phyloP scores from a whole-genome alignment of 192 early-diverging fungal species.

The Jimgerdemannia lactiflua region DNA sequence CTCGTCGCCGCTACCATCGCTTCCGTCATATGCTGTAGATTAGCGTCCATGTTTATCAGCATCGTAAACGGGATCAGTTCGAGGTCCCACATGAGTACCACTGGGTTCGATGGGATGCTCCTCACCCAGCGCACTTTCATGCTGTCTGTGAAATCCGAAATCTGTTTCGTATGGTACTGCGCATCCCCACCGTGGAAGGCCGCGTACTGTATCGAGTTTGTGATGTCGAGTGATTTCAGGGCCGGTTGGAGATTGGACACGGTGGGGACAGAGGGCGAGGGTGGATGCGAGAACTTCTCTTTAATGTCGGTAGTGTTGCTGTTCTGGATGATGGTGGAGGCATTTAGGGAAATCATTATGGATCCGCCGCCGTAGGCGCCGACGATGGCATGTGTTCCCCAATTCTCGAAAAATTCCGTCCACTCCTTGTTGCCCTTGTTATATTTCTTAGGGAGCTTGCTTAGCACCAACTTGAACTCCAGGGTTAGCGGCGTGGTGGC shows the following conservation, averaged over 20 bases:
- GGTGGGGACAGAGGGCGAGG: too few species aligned
- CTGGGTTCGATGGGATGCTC: background rate
- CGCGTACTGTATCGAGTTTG: background rate
- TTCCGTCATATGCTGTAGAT: background rate
- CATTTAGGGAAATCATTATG: background rate
- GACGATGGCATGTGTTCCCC: background rate
- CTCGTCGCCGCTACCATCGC: background rate
- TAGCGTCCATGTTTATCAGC: background rate
- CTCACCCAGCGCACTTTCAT: background rate
- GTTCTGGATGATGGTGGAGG: background rate
- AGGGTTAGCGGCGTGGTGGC: background rate
- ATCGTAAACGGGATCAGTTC: background rate
- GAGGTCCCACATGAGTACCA: background rate
- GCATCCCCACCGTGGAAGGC: too few species aligned
- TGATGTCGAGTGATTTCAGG: background rate
- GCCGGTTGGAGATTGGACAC: too few species aligned
- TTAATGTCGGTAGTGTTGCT: background rate
- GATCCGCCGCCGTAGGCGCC: background rate
- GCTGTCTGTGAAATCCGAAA: too few species aligned
- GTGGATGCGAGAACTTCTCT: too few species aligned
- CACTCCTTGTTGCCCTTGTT: background rate
- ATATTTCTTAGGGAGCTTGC: background rate
- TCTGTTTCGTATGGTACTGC: too few species aligned
- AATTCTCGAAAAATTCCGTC: background rate
- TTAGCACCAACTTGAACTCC: background rate